Evolutionary conservation across 768 basidiomycete species (phyloP).

Genomic region (Arthromyces matolae): DNA sequence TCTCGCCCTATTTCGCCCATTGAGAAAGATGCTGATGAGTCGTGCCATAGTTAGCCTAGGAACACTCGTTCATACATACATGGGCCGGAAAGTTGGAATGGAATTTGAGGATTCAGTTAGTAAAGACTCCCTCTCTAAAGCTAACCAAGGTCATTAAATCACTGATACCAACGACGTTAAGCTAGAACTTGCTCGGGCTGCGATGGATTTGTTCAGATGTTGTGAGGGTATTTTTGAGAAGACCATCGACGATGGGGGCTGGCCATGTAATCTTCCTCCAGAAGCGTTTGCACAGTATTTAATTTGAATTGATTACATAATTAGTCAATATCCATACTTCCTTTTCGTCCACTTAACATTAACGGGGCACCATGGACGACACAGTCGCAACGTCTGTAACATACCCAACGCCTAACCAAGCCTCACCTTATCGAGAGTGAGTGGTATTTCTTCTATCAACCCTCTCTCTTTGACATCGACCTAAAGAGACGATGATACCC

Average conservation of each 20-base stretch:
- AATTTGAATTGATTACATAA: too few species aligned
- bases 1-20: conserved; percentile 48
- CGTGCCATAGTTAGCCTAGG: conserved; percentile 34
- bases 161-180: conserved; percentile 16
- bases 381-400: conserved; percentile 1
- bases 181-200: conserved; percentile 48
- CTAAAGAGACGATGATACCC: conserved; percentile 13
- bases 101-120: conserved; percentile 46
- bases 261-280: conserved; percentile 50
- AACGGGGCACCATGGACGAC: conserved; percentile 16
- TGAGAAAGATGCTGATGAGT: conserved; percentile 40
- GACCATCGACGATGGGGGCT: conserved; percentile 38
- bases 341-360: too few species aligned
- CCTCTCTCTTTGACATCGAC: neutral
- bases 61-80: conserved; percentile 41
- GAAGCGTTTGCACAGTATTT: conserved; percentile 30
- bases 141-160: too few species aligned
- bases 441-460: conserved; percentile 8
- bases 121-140: too few species aligned
- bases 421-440: conserved; percentile 22
- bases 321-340: too few species aligned
- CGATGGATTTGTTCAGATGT: conserved; percentile 50
- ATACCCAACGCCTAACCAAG: conserved; percentile 4
- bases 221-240: conserved; percentile 48
- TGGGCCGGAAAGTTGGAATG: conserved; percentile 41